Conservation (phyloP, 805 yeast genomes). For the Monosporozyma unispora region DNA sequence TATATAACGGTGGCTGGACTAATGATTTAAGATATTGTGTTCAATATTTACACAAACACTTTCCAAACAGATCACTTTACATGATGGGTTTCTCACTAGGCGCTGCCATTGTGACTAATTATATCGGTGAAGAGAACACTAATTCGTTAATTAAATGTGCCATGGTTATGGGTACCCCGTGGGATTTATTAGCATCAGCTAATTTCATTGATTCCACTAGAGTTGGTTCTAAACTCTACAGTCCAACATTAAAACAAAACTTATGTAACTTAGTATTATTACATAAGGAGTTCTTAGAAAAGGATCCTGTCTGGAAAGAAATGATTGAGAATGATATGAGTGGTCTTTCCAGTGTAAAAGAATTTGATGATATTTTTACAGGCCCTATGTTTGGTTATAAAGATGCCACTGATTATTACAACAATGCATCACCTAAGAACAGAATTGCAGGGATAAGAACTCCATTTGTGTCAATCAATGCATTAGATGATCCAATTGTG, state of each 20-base stretch:
- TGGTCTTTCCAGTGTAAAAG: conserved; percentile 31
- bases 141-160: conserved; percentile 44
- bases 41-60: conserved; percentile 38
- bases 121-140: conserved; percentile 55
- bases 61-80: conserved; percentile 57
- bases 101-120: conserved; percentile 61
- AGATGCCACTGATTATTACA: conserved; percentile 56
- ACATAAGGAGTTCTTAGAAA: conserved; percentile 34
- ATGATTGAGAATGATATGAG: conserved; percentile 19
- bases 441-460: conserved; percentile 45
- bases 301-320: conserved; percentile 18
- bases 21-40: conserved; percentile 56
- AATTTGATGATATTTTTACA: conserved; percentile 61
- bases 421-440: conserved; percentile 48
- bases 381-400: conserved; percentile 58
- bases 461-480: conserved; percentile 55
- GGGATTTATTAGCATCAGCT: conserved; percentile 56
- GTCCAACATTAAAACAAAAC: conserved; percentile 42
- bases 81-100: conserved; percentile 80
- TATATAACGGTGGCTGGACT: conserved; percentile 66
- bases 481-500: conserved; percentile 70
- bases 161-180: conserved; percentile 55
- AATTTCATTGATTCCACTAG: conserved; percentile 34
- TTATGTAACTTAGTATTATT: conserved; percentile 35
- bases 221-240: conserved; percentile 40